Evolutionary conservation across 139 green algal species (phyloP), one percentile per base, ranked within the genome.

Genomic region (Ettlia oleoabundans): DNA sequence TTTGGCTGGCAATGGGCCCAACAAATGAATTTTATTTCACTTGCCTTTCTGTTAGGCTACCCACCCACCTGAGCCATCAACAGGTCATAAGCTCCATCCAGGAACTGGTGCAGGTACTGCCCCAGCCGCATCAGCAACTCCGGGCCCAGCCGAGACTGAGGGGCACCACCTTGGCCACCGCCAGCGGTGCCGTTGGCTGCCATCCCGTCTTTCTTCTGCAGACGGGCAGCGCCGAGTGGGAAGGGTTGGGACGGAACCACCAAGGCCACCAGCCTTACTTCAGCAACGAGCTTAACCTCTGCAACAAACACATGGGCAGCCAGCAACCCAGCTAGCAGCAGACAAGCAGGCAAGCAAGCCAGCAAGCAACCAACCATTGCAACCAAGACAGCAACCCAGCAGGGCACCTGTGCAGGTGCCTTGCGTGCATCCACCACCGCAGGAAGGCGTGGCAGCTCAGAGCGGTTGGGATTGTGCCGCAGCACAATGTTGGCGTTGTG

Each of bases 41-140:
- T n/a, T n/a, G n/a, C n/a, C n/a, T n/a, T n/a, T n/a, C n/a, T n/a
- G n/a, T n/a, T 32, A 22, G 55, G 55, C 55, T 58, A 58, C n/a
- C n/a, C n/a, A 15, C 47, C 47, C 58, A 90, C 53, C n/a, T 67
- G 61, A 7, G 40, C 42, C 87, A 93, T 91, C 38, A 95, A 73
- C 40, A 88, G 61, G 67, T 93, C 90, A 86, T 95, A 96, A 10
- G 74, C 87, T 40, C 26, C 78, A 28, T 83, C 75, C 52, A 92
- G 66, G 33, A 96, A 90, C 18, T 89, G 76, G 35, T 91, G 84
- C 32, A 87, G 65, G 66, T 82, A 93, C 42, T 42, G 53, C 13
- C 71, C 40, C 58, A 81, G 55, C 58, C 32, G n/a, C 4, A 81
- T 40, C 38, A 81, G 75, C 58, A 81, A 58, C 40, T 70, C 75